Conservation (phyloP, 73 alveolate genomes). For the Paraurostyla sp. region DNA sequence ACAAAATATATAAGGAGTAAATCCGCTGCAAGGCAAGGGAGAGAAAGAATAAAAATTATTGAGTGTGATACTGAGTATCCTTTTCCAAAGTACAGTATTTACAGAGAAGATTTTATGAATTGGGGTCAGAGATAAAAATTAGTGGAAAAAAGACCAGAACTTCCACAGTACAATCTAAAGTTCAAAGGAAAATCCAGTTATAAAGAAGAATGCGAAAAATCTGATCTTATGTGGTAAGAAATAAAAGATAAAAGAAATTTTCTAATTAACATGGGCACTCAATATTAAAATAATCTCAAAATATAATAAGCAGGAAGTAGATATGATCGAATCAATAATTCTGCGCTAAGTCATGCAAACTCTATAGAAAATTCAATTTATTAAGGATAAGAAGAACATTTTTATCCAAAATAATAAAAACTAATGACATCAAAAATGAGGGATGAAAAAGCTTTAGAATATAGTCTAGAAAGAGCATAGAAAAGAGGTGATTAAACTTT, state of each 20-base stretch:
- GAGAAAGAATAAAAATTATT: background rate
- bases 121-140: background rate
- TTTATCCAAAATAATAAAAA: background rate
- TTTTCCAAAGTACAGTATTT: background rate
- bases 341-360: too few species aligned
- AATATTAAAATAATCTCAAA: background rate
- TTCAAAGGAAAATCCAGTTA: background rate
- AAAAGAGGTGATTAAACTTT: background rate
- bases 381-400: too few species aligned
- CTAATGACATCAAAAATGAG: background rate
- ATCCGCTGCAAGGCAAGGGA: background rate
- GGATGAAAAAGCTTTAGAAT: background rate
- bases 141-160: conserved; percentile 6
- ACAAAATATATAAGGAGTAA: background rate
- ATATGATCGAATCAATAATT: too few species aligned
- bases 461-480: background rate
- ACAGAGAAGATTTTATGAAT: background rate
- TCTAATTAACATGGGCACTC: background rate
- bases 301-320: background rate
- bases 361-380: too few species aligned
- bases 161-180: background rate
- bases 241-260: conserved; percentile 14
- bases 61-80: background rate
- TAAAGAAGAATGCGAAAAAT: conserved; percentile 22
- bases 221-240: conserved; percentile 29